A percentile compares a stretch with the other conserved stretches of the same genome.
phyloP scores from a whole-genome alignment of 768 basidiomycete genomes.

The Amanita jacksonii region DNA sequence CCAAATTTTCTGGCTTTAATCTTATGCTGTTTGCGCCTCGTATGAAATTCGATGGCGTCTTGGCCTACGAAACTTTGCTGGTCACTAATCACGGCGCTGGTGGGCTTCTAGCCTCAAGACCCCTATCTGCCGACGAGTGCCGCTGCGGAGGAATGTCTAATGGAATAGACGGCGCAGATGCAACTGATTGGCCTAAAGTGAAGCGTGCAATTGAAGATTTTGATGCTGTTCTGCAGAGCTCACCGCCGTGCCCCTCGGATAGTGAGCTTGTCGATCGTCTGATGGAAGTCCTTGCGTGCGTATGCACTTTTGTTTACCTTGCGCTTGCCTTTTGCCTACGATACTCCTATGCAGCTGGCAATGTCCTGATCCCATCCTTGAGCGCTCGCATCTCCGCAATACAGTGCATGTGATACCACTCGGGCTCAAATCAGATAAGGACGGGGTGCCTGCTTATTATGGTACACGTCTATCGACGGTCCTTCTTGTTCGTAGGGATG shows the following conservation, averaged over 20 bases:
- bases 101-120: slow-evolving; percentile 42
- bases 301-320: slow-evolving; percentile 17
- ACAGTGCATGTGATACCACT: slow-evolving; percentile 60
- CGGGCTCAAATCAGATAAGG: slow-evolving; percentile 22
- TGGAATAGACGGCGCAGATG: slow-evolving; percentile 57
- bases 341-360: slow-evolving; percentile 30
- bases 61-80: slow-evolving; percentile 43
- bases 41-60: slow-evolving; percentile 16
- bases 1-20: slow-evolving; percentile 74
- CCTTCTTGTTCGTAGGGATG: slow-evolving; percentile 51
- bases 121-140: slow-evolving; percentile 41
- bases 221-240: slow-evolving; percentile 28
- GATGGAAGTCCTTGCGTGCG: slow-evolving; percentile 64
- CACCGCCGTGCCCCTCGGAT: slow-evolving; percentile 33
- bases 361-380: slow-evolving; percentile 31
- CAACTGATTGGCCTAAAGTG: slow-evolving; percentile 68
- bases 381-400: slow-evolving; percentile 46
- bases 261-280: slow-evolving; percentile 45
- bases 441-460: slow-evolving; percentile 26
- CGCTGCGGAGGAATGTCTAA: slow-evolving; percentile 61
- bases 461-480: slow-evolving; percentile 71
- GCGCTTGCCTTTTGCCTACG: slow-evolving; percentile 15
- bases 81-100: slow-evolving; percentile 70
- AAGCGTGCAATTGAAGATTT: slow-evolving; percentile 44
- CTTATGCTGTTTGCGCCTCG: slow-evolving; percentile 53